Percentiles rank a stretch among this genome's conserved stretches.
These are phyloP conservation scores for Hypoxylon lienhwacheense DNA, from an alignment of 495 filamentous ascomycete species.

Conservation along the genomic window DNA sequence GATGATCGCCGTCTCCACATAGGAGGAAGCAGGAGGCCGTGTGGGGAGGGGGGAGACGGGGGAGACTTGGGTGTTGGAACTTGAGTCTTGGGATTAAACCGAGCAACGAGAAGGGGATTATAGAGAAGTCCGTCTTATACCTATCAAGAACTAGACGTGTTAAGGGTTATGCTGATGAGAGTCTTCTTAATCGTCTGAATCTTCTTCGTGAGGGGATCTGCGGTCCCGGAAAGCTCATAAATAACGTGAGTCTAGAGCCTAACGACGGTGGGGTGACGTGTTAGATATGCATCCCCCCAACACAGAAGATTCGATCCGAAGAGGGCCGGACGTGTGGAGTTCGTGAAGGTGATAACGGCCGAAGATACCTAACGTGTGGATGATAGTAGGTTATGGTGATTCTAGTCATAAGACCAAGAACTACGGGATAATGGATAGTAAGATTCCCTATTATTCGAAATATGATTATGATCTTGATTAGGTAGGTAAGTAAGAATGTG, in stretches of 20 bases:
- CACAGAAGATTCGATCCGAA: constrained; percentile 22
- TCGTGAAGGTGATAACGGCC: constrained; percentile 6
- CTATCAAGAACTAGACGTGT: constrained; percentile 13
- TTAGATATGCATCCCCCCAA: constrained; percentile 31
- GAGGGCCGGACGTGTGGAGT: constrained; percentile 25
- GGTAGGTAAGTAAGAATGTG: no score
- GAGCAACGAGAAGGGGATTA: constrained; percentile 1
- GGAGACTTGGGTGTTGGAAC: no score
- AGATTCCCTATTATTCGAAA: no score
- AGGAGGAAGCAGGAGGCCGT: constrained; percentile 23
- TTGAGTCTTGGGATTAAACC: constrained; percentile 12
- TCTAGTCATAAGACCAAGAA: constrained; percentile 13
- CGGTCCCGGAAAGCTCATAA: constrained; percentile 27
- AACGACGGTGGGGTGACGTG: constrained; percentile 36
- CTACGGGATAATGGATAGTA: constrained; percentile 7
- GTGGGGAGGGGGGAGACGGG: constrained; percentile 21
- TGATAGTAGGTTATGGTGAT: constrained; percentile 3
- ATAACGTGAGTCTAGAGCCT: constrained; percentile 39
- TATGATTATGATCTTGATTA: no score
- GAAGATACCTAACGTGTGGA: constrained; percentile 6
- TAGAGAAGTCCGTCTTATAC: constrained; percentile 15
- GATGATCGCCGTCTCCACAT: constrained; percentile 24
- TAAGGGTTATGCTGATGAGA: not conserved
- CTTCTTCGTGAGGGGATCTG: constrained; percentile 13
- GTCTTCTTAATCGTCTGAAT: no score